Percentiles rank a stretch among this genome's conserved stretches.
phyloP scores from a whole-genome alignment of 1,284 basidiomycete species.

The Rhodotorula sp. region DNA sequence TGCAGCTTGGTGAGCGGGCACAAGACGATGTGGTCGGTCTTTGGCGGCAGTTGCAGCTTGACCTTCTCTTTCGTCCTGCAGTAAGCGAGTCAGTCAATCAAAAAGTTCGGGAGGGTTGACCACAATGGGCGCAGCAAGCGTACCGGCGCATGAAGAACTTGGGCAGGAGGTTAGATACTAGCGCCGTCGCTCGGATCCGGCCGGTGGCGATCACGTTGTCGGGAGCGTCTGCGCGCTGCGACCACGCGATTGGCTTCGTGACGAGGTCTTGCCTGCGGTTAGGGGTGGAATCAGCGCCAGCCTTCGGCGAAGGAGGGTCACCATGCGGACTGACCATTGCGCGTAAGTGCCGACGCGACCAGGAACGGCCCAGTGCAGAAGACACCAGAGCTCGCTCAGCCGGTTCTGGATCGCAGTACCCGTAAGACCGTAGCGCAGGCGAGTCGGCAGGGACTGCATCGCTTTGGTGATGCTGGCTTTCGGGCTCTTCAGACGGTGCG shows the following conservation, averaged over 20 bases:
- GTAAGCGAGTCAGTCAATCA: not conserved
- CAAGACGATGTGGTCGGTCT: slow-evolving; percentile 82
- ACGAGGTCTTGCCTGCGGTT: slow-evolving; percentile 20
- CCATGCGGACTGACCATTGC: slow-evolving; percentile 64
- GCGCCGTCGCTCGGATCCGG: slow-evolving; percentile 48
- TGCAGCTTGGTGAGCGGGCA: slow-evolving; percentile 73
- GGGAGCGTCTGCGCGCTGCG: slow-evolving; percentile 61
- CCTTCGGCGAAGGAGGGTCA: slow-evolving; percentile 52
- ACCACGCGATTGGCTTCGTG: slow-evolving; percentile 58
- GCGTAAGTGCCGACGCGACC: slow-evolving; percentile 62
- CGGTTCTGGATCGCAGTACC: slow-evolving; percentile 80
- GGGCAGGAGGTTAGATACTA: slow-evolving; percentile 68
- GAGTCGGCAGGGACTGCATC: slow-evolving; percentile 63
- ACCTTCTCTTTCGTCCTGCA: slow-evolving; percentile 34
- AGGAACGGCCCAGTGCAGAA: slow-evolving; percentile 76
- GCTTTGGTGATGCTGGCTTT: slow-evolving; percentile 61
- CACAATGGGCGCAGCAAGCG: slow-evolving; percentile 22
- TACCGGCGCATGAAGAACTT: slow-evolving; percentile 72
- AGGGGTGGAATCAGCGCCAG: slow-evolving; percentile 10
- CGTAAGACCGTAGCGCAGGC: slow-evolving; percentile 69
- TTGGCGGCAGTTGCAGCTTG: slow-evolving; percentile 64
- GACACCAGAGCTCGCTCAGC: slow-evolving; percentile 77
- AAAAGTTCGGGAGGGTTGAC: not conserved
- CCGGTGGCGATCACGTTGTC: slow-evolving; percentile 63
- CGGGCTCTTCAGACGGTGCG: slow-evolving; percentile 74